These are phyloP conservation scores for Metschnikowia picachoensis DNA, from an alignment of 805 yeast genomes.

Conservation along the genomic window DNA sequence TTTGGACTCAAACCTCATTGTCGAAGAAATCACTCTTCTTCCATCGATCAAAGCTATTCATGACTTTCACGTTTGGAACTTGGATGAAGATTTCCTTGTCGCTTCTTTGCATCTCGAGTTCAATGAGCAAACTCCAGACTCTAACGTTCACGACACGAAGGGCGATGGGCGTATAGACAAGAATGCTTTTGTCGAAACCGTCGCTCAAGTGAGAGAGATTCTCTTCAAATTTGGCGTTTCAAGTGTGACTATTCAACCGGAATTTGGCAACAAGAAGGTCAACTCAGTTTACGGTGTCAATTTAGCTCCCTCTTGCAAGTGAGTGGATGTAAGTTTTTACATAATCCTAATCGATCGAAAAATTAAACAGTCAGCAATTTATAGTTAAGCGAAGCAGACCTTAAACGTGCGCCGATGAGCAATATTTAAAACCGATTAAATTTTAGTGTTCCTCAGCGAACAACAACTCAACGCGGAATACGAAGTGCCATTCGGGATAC, in stretches of 20 bases:
- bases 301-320: constrained; percentile 16
- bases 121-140: constrained; percentile 17
- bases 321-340: background rate
- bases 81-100: constrained; percentile 79
- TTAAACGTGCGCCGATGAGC: background rate
- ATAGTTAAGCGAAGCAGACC: background rate
- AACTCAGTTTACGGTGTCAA: constrained; percentile 30
- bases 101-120: constrained; percentile 89
- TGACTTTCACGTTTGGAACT: constrained; percentile 95
- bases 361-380: background rate
- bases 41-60: constrained; percentile 81
- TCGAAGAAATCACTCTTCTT: constrained; percentile 60
- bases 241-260: constrained; percentile 95
- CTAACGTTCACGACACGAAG: constrained; percentile 34
- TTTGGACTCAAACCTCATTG: constrained; percentile 70
- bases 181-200: constrained; percentile 55
- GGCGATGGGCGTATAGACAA: constrained; percentile 48
- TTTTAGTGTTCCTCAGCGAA: constrained; percentile 11
- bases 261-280: constrained; percentile 44
- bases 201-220: constrained; percentile 70
- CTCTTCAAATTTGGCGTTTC: constrained; percentile 84
- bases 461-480: constrained; percentile 1
- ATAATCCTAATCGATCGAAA: background rate
- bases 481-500: background rate
- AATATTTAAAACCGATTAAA: background rate